Conservation (phyloP, 495 filamentous ascomycete genomes). For the Hypoxylon cercidicola region DNA sequence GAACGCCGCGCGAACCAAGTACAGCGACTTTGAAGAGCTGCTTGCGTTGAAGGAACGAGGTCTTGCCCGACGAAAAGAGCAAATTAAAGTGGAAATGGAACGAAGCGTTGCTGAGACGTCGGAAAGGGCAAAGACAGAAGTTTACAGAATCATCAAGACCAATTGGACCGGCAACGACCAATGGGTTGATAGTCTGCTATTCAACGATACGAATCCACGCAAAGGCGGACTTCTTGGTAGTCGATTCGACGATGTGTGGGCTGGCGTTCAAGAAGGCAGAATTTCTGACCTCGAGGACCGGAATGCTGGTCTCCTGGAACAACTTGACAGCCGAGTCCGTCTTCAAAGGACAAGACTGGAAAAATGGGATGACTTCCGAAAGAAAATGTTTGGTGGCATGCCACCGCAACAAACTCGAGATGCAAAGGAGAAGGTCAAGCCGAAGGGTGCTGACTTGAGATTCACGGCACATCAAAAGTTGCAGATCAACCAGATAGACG, state of each 20-base stretch:
- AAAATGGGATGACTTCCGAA: slow-evolving; percentile 77
- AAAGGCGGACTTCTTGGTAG: slow-evolving; percentile 71
- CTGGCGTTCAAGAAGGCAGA: slow-evolving; percentile 64
- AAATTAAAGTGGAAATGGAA: slow-evolving; percentile 44
- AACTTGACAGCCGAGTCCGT: slow-evolving; percentile 69
- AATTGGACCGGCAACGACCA: slow-evolving; percentile 80
- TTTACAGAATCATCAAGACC: slow-evolving; percentile 65
- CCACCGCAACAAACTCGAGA: slow-evolving; percentile 37
- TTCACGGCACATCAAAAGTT: slow-evolving; percentile 60
- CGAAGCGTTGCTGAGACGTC: slow-evolving; percentile 43
- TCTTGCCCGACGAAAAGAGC: slow-evolving; percentile 55
- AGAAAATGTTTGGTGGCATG: slow-evolving; percentile 53
- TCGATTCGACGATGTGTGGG: slow-evolving; percentile 75
- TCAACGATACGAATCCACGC: slow-evolving; percentile 67
- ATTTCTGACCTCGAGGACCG: slow-evolving; percentile 61
- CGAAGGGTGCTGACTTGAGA: slow-evolving; percentile 58
- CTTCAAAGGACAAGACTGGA: slow-evolving; percentile 71
- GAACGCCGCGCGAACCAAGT: slow-evolving; percentile 62
- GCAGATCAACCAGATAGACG: slow-evolving; percentile 39
- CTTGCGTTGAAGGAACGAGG: slow-evolving; percentile 61
- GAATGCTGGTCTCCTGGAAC: slow-evolving; percentile 62
- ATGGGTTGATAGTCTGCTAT: slow-evolving; percentile 73
- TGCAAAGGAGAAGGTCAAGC: slow-evolving; percentile 32
- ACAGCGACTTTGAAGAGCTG: slow-evolving; percentile 66
- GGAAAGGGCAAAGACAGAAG: slow-evolving; percentile 50